These are phyloP conservation scores for Teunomyces kruisii DNA, from an alignment of 805 yeast genomes.

Conservation along the genomic window DNA sequence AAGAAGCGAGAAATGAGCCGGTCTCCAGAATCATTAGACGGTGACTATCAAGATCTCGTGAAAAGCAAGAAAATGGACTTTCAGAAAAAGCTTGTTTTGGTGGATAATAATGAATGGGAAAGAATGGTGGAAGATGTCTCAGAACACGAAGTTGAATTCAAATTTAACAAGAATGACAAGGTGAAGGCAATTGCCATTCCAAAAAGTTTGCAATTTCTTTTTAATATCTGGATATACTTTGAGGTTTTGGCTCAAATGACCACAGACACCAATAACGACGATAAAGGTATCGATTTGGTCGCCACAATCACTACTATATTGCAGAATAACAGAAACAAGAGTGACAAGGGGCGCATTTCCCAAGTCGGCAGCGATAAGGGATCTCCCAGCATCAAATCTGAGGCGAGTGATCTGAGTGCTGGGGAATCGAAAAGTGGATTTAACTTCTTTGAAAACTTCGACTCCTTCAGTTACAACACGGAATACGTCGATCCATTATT, in stretches of 20 bases:
- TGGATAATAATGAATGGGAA: slow-evolving; percentile 34
- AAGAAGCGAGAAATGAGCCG: slow-evolving; percentile 11
- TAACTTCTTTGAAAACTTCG: slow-evolving; percentile 41
- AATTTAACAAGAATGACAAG: slow-evolving; percentile 5
- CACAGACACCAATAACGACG: slow-evolving; percentile 47
- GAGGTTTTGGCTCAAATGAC: slow-evolving; percentile 70
- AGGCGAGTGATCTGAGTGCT: slow-evolving; percentile 23
- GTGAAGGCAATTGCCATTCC: slow-evolving; percentile 25
- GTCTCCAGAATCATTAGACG: slow-evolving; percentile 8
- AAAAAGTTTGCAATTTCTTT: slow-evolving; percentile 48
- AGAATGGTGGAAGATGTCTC: slow-evolving; percentile 17
- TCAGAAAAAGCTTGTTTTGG: slow-evolving; percentile 28
- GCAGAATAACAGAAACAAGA: slow-evolving; percentile 20
- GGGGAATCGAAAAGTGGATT: slow-evolving; percentile 14
- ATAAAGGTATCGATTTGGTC: slow-evolving; percentile 41
- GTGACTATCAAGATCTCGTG: slow-evolving; percentile 6
- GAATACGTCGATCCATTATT: slow-evolving; percentile 60
- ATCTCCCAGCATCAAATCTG: slow-evolving; percentile 18
- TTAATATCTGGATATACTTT: slow-evolving; percentile 66
- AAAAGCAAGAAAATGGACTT: slow-evolving; percentile 10
- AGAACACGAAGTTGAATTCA: slow-evolving; percentile 1
- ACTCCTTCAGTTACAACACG: slow-evolving; percentile 33
- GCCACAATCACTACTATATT: slow-evolving; percentile 38
- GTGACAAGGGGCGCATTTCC: slow-evolving; percentile 1
- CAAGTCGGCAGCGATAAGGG: not conserved